Evolutionary conservation across 148 eudicot species (phyloP).

Genomic region (Chenopodium album): DNA sequence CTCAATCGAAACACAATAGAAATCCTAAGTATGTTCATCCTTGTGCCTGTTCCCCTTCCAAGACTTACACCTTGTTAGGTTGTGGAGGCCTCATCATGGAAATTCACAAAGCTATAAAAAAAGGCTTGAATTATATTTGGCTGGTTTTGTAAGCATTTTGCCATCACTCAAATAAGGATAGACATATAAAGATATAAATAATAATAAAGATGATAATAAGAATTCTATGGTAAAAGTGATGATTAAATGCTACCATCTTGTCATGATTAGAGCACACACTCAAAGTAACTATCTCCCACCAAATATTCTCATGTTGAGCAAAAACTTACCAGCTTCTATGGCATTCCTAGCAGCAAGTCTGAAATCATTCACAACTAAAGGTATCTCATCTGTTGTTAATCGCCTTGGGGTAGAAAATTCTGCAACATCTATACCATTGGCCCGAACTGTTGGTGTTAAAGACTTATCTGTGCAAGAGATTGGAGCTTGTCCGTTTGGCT

Average conservation of each 20-base stretch:
- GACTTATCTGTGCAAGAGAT: conserved; percentile 46
- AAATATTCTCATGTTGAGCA: not conserved
- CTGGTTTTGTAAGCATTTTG: no score
- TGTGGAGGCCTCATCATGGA: no score
- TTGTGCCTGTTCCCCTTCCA: no score
- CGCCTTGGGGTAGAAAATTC: conserved; percentile 38
- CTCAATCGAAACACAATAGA: no score
- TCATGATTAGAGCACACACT: not conserved
- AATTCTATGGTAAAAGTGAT: not conserved
- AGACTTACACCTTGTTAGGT: no score
- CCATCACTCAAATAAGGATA: no score
- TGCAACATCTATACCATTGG: conserved; percentile 28
- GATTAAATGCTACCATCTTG: not conserved
- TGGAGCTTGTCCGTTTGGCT: conserved; percentile 49
- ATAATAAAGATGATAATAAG: no score
- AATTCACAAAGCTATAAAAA: no score
- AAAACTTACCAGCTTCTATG: conserved; percentile 43
- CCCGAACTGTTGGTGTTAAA: conserved; percentile 27
- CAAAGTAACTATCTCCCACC: not conserved
- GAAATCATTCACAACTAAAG: conserved; percentile 41
- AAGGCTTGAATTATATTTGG: no score
- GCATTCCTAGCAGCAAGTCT: conserved; percentile 48
- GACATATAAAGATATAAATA: no score
- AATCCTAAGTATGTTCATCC: no score
- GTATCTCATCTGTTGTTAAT: conserved; percentile 36